phyloP scores from a whole-genome alignment of 176 grass and related monocot genomes.

The Saccharum officinarum region DNA sequence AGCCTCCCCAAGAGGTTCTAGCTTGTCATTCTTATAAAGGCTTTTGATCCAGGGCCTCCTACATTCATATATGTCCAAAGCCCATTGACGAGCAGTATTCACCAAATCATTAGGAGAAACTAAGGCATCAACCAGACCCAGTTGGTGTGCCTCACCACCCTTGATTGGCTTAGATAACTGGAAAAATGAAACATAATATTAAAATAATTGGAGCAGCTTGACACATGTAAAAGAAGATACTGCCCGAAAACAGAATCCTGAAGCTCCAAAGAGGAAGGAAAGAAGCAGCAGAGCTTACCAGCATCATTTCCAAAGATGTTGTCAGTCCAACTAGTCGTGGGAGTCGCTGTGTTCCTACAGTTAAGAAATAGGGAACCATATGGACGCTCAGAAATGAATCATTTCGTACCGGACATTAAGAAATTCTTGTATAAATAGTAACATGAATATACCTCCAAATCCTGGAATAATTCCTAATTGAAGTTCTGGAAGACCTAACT shows the following conservation, averaged over 20 bases:
- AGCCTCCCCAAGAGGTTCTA: constrained; percentile 81
- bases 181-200: neutral
- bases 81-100: constrained; percentile 64
- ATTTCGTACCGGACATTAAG: neutral
- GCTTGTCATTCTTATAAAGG: constrained; percentile 84
- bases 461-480: constrained; percentile 85
- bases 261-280: neutral
- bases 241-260: neutral
- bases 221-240: neutral
- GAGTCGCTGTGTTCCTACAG: constrained; percentile 90
- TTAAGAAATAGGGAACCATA: constrained; percentile 26
- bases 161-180: constrained; percentile 89
- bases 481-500: constrained; percentile 87
- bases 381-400: constrained; percentile 7
- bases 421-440: neutral
- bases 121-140: constrained; percentile 84
- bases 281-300: constrained; percentile 55
- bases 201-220: neutral
- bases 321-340: constrained; percentile 88
- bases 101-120: constrained; percentile 82
- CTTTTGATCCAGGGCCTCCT: constrained; percentile 83
- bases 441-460: constrained; percentile 77
- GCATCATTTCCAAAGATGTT: constrained; percentile 89
- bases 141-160: constrained; percentile 63
- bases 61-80: constrained; percentile 78